phyloP scores from a whole-genome alignment of 2,329 filamentous ascomycete genomes.

The Arachnomyces sp. region DNA sequence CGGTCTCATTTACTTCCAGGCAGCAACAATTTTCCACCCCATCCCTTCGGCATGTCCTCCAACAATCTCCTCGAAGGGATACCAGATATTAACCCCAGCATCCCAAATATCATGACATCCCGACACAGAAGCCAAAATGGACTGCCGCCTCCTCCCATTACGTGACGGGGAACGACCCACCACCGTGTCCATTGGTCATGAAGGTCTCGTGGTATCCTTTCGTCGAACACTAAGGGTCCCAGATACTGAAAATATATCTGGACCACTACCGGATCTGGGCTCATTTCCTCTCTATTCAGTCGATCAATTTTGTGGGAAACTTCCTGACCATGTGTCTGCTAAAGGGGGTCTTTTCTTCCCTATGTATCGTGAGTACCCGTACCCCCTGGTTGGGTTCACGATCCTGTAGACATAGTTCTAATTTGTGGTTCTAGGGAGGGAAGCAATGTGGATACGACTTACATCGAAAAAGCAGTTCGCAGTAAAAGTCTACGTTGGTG shows the following conservation, averaged over 20 bases:
- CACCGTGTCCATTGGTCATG: neutral
- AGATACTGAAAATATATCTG: constrained; percentile 25
- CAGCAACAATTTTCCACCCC: no score
- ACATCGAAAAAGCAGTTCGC: constrained; percentile 19
- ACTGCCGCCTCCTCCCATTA: no score
- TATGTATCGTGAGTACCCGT: constrained; percentile 29
- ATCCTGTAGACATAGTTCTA: neutral
- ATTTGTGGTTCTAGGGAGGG: constrained; percentile 20
- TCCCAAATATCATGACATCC: no score
- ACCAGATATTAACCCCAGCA: no score
- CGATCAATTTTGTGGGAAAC: constrained; percentile 20
- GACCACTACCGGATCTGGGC: constrained; percentile 31
- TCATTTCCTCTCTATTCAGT: constrained; percentile 34
- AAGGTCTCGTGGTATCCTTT: constrained; percentile 28
- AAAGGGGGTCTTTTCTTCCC: constrained; percentile 42
- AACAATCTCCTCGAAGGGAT: no score
- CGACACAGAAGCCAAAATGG: no score
- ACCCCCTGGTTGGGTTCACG: constrained; percentile 2
- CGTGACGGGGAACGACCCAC: neutral
- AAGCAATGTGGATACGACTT: constrained; percentile 39
- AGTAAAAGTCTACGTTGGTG: constrained; percentile 34
- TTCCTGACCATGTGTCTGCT: constrained; percentile 27
- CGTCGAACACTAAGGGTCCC: constrained; percentile 38
- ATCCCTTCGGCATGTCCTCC: no score
- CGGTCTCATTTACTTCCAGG: no score